Evolutionary conservation across 164 flowering plant genomes (phyloP).

Genomic region (Umbilicus rupestris): DNA sequence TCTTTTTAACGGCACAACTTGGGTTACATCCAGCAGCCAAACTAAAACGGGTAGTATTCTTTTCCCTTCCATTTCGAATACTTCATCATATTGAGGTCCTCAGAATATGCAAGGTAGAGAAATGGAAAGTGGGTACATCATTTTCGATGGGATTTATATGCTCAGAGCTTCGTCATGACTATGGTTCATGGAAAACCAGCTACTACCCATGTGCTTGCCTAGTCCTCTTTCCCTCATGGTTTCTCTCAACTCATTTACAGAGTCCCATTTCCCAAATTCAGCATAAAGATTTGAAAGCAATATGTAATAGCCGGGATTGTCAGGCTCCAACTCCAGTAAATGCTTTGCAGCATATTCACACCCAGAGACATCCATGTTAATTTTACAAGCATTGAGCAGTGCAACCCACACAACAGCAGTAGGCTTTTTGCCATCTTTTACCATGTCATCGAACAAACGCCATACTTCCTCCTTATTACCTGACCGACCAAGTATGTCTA

Average conservation of each 20-base stretch:
- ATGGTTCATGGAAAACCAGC: slow-evolving; percentile 23
- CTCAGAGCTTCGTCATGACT: neutral
- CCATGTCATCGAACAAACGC: slow-evolving; percentile 28
- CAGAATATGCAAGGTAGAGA: neutral
- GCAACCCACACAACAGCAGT: slow-evolving; percentile 35
- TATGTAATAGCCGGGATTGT: slow-evolving; percentile 33
- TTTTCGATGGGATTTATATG: too few relatives aligned
- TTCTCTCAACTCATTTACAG: slow-evolving; percentile 30
- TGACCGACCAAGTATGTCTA: slow-evolving; percentile 42
- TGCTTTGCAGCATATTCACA: slow-evolving; percentile 40
- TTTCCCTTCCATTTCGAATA: too few relatives aligned
- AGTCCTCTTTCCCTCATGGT: slow-evolving; percentile 29
- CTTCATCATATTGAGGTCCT: neutral
- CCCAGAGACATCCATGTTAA: slow-evolving; percentile 27
- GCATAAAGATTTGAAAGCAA: slow-evolving; percentile 49
- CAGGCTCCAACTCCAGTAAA: slow-evolving; percentile 36
- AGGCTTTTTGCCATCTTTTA: slow-evolving; percentile 14
- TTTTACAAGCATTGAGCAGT: slow-evolving; percentile 37
- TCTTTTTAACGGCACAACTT: too few relatives aligned
- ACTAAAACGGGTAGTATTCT: too few relatives aligned
- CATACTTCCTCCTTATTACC: slow-evolving; percentile 38
- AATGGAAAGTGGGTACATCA: too few relatives aligned
- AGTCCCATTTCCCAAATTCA: slow-evolving; percentile 43
- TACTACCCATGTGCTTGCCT: slow-evolving; percentile 37
- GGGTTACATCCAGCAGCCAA: too few relatives aligned